A percentile compares a stretch with the other conserved stretches of the same genome.
These are phyloP conservation scores for Moelleriella libera DNA, from an alignment of 2,329 filamentous ascomycete species.

Conservation along the genomic window DNA sequence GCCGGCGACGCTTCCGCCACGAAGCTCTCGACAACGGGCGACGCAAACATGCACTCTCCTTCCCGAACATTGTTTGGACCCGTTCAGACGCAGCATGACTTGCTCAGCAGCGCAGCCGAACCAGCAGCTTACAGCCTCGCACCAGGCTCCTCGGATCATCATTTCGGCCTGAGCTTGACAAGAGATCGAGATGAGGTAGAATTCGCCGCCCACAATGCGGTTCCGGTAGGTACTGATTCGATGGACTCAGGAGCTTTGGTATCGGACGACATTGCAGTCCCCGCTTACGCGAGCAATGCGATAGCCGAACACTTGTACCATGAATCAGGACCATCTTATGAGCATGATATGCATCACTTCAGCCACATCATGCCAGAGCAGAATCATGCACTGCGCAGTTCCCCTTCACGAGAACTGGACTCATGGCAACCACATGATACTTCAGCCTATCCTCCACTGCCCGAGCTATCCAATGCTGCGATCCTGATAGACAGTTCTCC, in stretches of 20 bases:
- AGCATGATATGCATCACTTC: constrained; percentile 6
- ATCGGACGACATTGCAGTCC: background rate
- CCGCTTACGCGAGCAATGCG: background rate
- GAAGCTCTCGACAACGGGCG: background rate
- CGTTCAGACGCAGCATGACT: background rate
- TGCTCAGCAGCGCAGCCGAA: background rate
- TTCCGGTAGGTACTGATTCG: background rate
- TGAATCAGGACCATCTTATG: constrained; percentile 3
- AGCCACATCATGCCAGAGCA: background rate
- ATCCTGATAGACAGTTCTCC: constrained; percentile 1
- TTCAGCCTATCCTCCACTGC: background rate
- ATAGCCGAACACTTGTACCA: background rate
- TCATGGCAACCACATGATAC: background rate
- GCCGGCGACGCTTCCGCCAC: constrained; percentile 4
- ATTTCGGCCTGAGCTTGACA: constrained; percentile 1
- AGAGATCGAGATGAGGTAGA: background rate
- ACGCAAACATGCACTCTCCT: constrained; percentile 4
- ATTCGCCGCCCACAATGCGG: background rate
- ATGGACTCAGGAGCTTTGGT: background rate
- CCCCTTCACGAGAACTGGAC: background rate
- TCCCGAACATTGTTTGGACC: constrained; percentile 5
- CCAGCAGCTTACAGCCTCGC: background rate
- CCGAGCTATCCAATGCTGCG: background rate
- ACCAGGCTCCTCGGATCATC: background rate
- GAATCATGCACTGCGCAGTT: background rate